phyloP scores from a whole-genome alignment of 2,329 filamentous ascomycete genomes.

The Cordyceps militaris region DNA sequence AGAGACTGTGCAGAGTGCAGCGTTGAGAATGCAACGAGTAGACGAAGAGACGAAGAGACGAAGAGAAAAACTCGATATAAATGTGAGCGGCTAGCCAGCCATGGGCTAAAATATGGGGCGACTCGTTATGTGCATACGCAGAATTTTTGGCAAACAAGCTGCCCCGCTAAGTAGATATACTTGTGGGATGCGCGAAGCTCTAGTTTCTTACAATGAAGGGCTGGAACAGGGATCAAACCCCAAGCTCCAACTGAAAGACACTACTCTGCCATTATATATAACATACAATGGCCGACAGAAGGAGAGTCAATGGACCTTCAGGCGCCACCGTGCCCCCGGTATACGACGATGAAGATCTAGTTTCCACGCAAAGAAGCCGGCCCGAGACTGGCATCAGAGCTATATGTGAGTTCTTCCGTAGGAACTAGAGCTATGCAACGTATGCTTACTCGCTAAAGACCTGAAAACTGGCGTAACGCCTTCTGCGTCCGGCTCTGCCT shows the following conservation, averaged over 20 bases:
- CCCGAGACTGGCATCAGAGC: conserved; percentile 68
- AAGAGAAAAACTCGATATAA: conserved; percentile 11
- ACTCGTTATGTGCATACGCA: conserved; percentile 13
- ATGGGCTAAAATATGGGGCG: conserved; percentile 16
- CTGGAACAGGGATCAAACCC: neutral
- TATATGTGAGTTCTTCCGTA: conserved; percentile 21
- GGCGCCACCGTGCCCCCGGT: conserved; percentile 69
- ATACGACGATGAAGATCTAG: conserved; percentile 47
- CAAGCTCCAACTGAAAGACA: neutral
- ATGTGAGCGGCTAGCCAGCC: conserved; percentile 18
- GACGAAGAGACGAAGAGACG: conserved; percentile 12
- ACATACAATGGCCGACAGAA: conserved; percentile 67
- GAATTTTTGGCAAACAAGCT: conserved; percentile 17
- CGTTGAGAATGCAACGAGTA: neutral
- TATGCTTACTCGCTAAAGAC: conserved; percentile 44
- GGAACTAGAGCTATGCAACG: neutral
- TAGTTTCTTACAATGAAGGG: neutral
- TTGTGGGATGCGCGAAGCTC: neutral
- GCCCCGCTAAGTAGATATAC: conserved; percentile 14
- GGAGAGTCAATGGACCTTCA: conserved; percentile 81
- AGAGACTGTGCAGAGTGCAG: neutral
- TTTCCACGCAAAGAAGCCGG: conserved; percentile 45
- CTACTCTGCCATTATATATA: neutral
- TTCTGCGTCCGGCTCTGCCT: conserved; percentile 89
- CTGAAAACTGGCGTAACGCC: conserved; percentile 88